phyloP scores from a whole-genome alignment of 495 filamentous ascomycete species.

The Usnea hakonensis region DNA sequence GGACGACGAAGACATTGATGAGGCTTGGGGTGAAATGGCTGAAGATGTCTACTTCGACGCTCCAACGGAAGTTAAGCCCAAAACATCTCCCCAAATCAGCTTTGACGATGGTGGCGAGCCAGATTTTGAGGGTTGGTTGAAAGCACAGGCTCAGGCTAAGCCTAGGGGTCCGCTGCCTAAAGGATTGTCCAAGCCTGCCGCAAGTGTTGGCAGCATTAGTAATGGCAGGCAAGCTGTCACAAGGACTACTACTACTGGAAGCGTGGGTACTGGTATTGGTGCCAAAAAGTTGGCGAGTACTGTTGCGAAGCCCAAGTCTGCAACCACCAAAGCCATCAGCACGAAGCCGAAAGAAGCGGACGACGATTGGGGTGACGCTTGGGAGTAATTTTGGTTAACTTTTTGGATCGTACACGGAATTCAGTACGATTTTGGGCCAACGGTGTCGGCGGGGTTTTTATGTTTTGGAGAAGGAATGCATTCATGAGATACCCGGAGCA shows the following conservation, averaged over 20 bases:
- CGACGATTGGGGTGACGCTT: constrained; percentile 53
- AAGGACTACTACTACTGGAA: constrained; percentile 32
- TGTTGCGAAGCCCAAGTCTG: constrained; percentile 29
- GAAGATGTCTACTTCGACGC: constrained; percentile 44
- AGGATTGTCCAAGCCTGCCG: constrained; percentile 53
- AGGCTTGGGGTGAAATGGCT: constrained; percentile 38
- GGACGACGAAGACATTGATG: constrained; percentile 49
- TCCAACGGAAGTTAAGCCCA: constrained; percentile 32
- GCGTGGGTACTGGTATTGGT: constrained; percentile 23
- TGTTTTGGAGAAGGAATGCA: background rate
- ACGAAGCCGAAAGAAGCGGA: constrained; percentile 46
- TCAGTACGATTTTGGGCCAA: background rate
- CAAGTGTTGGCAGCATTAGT: constrained; percentile 8
- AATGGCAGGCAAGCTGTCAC: constrained; percentile 15
- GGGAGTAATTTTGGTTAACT: constrained; percentile 32
- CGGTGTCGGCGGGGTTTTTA: background rate
- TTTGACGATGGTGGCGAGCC: constrained; percentile 82
- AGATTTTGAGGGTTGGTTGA: constrained; percentile 90
- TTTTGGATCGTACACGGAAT: background rate
- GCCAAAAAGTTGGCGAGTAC: constrained; percentile 36
- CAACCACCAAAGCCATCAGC: constrained; percentile 40
- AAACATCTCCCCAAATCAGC: constrained; percentile 29
- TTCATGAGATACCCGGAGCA: background rate
- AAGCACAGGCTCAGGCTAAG: constrained; percentile 72
- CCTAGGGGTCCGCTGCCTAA: constrained; percentile 65